phyloP scores from a whole-genome alignment of 2,329 filamentous ascomycete species.

The Trichoderma sp. region DNA sequence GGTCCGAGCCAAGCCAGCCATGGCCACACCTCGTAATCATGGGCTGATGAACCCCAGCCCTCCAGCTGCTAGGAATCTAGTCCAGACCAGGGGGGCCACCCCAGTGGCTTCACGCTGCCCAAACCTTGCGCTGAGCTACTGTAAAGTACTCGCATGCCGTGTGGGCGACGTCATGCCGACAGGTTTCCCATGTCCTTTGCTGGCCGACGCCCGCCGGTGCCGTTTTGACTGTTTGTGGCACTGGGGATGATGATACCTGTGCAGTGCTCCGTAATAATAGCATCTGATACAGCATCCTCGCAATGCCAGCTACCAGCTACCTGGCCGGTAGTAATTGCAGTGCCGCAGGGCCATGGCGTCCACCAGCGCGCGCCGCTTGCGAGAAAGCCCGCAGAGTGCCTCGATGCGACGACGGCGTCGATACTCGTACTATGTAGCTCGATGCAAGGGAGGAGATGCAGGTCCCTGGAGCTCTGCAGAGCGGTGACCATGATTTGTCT shows the following conservation, averaged over 20 bases:
- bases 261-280: background rate
- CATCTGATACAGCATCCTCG: background rate
- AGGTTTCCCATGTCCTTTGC: background rate
- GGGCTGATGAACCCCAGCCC: constrained; percentile 5
- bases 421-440: background rate
- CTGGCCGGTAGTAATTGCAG: constrained; percentile 10
- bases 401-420: constrained; percentile 3
- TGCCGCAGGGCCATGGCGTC: background rate
- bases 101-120: constrained; percentile 9
- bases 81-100: background rate
- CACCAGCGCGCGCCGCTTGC: background rate
- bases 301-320: background rate
- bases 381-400: background rate
- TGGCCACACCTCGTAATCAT: constrained; percentile 9
- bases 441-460: background rate
- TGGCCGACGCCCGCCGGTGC: background rate
- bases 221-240: background rate
- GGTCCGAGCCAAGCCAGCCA: constrained; percentile 6
- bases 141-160: background rate
- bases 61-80: background rate
- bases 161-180: constrained; percentile 14
- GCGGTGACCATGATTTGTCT: background rate
- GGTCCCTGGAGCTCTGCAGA: background rate
- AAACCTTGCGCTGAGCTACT: constrained; percentile 6
- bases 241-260: background rate